phyloP scores from a whole-genome alignment of 768 basidiomycete genomes.

The Mycena amicta region DNA sequence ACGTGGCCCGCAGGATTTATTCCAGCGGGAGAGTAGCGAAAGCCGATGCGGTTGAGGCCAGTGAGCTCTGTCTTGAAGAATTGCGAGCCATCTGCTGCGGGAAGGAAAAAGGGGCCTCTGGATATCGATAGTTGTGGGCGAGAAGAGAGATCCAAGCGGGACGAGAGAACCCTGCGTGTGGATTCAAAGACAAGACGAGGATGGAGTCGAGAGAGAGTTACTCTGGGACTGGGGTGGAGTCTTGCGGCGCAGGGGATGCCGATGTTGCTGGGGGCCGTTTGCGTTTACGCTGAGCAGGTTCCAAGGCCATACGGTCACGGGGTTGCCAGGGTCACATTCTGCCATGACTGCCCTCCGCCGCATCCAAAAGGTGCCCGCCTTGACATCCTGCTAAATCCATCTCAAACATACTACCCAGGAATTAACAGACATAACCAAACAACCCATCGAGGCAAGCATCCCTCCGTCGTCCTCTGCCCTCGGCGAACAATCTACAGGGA shows the following conservation, averaged over 20 bases:
- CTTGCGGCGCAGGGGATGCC: conserved; percentile 64
- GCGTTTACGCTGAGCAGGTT: conserved; percentile 45
- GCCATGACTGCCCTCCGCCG: conserved; percentile 54
- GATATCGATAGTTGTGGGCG: conserved; percentile 74
- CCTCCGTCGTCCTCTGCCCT: conserved; percentile 15
- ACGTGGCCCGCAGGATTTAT: conserved; percentile 60
- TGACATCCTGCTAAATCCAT: conserved; percentile 4
- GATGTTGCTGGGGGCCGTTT: conserved; percentile 54
- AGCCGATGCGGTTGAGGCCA: conserved; percentile 75
- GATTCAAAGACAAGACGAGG: conserved; percentile 12
- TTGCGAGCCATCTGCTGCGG: conserved; percentile 53
- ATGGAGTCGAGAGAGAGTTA: neutral
- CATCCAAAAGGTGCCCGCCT: conserved; percentile 63
- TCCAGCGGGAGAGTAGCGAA: conserved; percentile 80
- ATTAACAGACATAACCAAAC: conserved; percentile 58
- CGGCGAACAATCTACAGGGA: conserved; percentile 45
- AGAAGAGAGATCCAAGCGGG: conserved; percentile 69
- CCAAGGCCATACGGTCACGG: neutral
- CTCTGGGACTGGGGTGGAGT: conserved; percentile 31
- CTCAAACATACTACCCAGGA: too few relatives aligned
- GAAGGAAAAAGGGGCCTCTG: conserved; percentile 70
- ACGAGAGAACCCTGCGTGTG: conserved; percentile 50
- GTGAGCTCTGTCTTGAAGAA: conserved; percentile 72
- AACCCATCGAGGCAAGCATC: conserved; percentile 61
- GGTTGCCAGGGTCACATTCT: neutral